Evolutionary conservation across 352 stramenopile genomes (phyloP).

Genomic region (Globisporangium cederbergense): DNA sequence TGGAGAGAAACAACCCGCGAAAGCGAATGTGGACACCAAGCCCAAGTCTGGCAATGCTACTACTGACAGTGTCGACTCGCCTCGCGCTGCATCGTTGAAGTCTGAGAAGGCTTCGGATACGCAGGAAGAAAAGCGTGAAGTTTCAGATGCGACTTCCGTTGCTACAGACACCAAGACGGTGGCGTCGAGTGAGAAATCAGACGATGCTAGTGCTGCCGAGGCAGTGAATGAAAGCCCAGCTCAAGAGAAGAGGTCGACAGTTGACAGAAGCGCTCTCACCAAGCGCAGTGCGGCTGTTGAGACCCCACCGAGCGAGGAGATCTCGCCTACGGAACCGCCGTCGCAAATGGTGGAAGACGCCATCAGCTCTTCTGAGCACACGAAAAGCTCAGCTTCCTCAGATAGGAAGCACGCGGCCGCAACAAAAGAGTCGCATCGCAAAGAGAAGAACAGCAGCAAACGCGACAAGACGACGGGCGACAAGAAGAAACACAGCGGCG

Average conservation of each 20-base stretch:
- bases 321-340: slow-evolving; percentile 13
- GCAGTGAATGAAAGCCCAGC: not conserved
- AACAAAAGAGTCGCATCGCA: slow-evolving; percentile 20
- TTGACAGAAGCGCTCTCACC: not conserved
- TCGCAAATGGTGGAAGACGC: slow-evolving; percentile 1
- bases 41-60: not conserved
- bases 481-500: slow-evolving; percentile 35
- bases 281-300: not conserved
- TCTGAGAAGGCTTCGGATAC: not conserved
- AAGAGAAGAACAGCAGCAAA: slow-evolving; percentile 34
- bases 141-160: not conserved
- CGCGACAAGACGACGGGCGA: slow-evolving; percentile 21
- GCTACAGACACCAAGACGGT: not conserved
- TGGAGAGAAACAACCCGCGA: slow-evolving; percentile 2
- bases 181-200: not conserved
- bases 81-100: not conserved
- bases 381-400: not conserved
- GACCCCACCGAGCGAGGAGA: slow-evolving; percentile 13
- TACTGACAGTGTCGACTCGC: not conserved
- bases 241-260: not conserved
- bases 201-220: not conserved
- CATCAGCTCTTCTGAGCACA: not conserved
- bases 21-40: slow-evolving; percentile 6
- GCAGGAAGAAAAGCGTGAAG: not conserved
- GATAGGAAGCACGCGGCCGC: slow-evolving; percentile 24